These are phyloP conservation scores for Tulasnella sp. DNA, from an alignment of 768 basidiomycete species.

Conservation along the genomic window DNA sequence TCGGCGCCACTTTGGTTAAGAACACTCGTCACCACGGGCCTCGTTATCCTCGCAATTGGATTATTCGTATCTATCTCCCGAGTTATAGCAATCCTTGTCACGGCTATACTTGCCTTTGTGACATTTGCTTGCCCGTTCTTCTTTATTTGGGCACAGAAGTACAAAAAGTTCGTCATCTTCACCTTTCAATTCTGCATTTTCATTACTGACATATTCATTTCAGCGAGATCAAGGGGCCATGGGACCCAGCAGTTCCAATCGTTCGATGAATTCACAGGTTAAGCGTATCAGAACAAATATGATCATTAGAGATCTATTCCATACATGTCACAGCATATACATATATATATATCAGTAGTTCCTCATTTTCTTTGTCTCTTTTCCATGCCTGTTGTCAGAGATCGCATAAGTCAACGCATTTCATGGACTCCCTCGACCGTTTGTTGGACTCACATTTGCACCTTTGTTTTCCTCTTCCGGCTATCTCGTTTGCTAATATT, in stretches of 20 bases:
- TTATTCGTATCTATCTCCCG: constrained; percentile 43
- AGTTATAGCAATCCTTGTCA: constrained; percentile 41
- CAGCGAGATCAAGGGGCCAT: constrained; percentile 80
- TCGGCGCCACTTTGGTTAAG: constrained; percentile 35
- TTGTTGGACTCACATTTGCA: constrained; percentile 13
- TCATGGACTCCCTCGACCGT: background rate
- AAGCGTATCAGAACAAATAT: constrained; percentile 1
- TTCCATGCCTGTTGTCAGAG: background rate
- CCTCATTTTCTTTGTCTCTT: background rate
- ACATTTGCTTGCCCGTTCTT: constrained; percentile 62
- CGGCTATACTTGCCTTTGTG: constrained; percentile 38
- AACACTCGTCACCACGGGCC: constrained; percentile 38
- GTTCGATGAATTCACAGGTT: constrained; percentile 2
- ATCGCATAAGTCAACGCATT: background rate
- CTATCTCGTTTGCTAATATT: constrained; percentile 74
- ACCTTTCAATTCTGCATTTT: constrained; percentile 12
- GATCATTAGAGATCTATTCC: background rate
- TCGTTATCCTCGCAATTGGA: constrained; percentile 39
- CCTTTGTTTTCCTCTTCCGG: constrained; percentile 53
- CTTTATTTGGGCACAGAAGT: constrained; percentile 73
- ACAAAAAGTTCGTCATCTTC: constrained; percentile 60
- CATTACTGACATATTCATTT: constrained; percentile 16
- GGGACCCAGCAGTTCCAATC: constrained; percentile 71
- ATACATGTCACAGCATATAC: background rate
- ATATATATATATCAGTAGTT: background rate